Evolutionary conservation across 78 protist genomes (phyloP).

Genomic region (slime mould (Dictyostelium discoideum)): dicty_2.7 NC_007088.5:4768501-4769000

Average conservation of each 20-base stretch:
- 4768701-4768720: slow-evolving; percentile 17
- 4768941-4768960: slow-evolving; percentile 40
- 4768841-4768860: slow-evolving; percentile 68
- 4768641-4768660: slow-evolving; percentile 9
- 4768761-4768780: not conserved
- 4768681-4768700: slow-evolving; percentile 29
- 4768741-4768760: not conserved
- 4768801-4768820: slow-evolving; percentile 60
- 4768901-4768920: slow-evolving; percentile 41
- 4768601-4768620: slow-evolving; percentile 10
- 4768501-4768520: not conserved
- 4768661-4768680: slow-evolving; percentile 28
- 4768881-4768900: slow-evolving; percentile 36
- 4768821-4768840: slow-evolving; percentile 74
- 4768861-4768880: slow-evolving; percentile 59
- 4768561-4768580: too few species aligned
- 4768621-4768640: not conserved
- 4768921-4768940: slow-evolving; percentile 21
- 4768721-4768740: not conserved
- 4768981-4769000: slow-evolving; percentile 1
- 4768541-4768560: not conserved
- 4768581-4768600: not conserved
- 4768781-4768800: slow-evolving; percentile 15
- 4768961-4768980: slow-evolving; percentile 33
- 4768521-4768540: not conserved